A percentile compares a stretch with the other conserved stretches of the same genome.
Conservation (phyloP, 2,329 filamentous ascomycete species). For the Penicillium paneum region DNA sequence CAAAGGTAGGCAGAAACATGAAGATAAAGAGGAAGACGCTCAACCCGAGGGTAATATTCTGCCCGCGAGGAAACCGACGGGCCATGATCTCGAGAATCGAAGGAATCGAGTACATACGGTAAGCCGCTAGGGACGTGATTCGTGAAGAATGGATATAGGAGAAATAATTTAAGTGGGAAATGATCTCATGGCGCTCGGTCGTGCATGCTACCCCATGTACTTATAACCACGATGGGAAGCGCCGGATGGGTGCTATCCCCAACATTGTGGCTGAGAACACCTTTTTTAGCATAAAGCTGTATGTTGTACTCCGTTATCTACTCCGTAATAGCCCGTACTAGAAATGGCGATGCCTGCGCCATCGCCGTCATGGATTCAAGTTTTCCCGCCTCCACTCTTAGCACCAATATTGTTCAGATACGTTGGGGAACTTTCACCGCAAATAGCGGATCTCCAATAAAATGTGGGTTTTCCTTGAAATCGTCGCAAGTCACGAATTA, state of each 20-base stretch:
- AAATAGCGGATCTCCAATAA: neutral
- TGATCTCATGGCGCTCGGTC: neutral
- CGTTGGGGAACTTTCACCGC: neutral
- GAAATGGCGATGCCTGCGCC: neutral
- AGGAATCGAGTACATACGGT: constrained; percentile 18
- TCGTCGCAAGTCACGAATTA: neutral
- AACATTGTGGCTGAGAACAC: neutral
- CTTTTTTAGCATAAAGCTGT: neutral
- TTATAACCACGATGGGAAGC: neutral
- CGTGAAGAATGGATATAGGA: neutral
- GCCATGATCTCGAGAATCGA: constrained; percentile 27
- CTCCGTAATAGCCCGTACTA: no score
- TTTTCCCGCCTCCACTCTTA: constrained; percentile 8
- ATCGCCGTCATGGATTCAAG: neutral
- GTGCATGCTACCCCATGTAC: neutral
- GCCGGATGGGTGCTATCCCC: neutral
- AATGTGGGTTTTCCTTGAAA: neutral
- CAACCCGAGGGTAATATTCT: constrained; percentile 29
- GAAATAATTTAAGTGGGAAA: neutral
- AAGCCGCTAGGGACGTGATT: neutral
- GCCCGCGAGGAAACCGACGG: constrained; percentile 27
- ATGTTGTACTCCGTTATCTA: no score
- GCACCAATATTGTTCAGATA: neutral
- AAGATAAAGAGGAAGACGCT: constrained; percentile 35
- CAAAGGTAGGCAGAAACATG: constrained; percentile 35